Conservation (phyloP, 768 basidiomycete species). For the Mycena galopus region DNA sequence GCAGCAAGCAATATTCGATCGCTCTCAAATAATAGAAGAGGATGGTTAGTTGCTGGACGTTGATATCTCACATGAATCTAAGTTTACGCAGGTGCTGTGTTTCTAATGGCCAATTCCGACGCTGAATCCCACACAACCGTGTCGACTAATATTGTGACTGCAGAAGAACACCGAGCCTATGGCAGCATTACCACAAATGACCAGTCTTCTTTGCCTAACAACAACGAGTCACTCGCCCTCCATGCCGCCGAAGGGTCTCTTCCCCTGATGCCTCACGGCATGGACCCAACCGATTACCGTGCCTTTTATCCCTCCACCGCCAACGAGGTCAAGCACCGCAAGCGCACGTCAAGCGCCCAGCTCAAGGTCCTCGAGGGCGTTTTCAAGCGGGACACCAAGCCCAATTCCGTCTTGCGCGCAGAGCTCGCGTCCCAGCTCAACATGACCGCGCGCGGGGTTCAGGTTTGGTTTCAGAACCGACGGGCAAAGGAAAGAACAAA, state of each 20-base stretch:
- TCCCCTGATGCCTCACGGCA: constrained; percentile 57
- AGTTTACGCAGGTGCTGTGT: not conserved
- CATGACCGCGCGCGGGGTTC: constrained; percentile 93
- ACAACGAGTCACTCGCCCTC: too few relatives aligned
- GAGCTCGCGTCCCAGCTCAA: constrained; percentile 84
- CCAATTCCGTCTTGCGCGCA: constrained; percentile 85
- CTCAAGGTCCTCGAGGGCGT: constrained; percentile 90
- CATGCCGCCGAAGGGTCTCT: too few relatives aligned
- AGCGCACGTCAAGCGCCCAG: constrained; percentile 89
- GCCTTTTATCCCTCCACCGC: constrained; percentile 91
- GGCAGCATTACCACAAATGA: too few relatives aligned
- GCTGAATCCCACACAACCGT: not conserved
- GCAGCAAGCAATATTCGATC: not conserved
- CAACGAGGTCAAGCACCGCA: constrained; percentile 94
- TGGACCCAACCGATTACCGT: constrained; percentile 83
- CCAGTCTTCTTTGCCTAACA: too few relatives aligned
- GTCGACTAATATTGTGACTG: not conserved
- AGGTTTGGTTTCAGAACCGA: too few relatives aligned
- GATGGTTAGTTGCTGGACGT: not conserved
- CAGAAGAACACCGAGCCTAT: not conserved
- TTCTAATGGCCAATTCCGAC: too few relatives aligned
- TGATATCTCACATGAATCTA: not conserved
- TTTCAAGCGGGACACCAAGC: constrained; percentile 92
- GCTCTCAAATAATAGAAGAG: not conserved
- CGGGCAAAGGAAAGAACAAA: too few relatives aligned